Evolutionary conservation across 2,329 filamentous ascomycete genomes (phyloP).

Genomic region (Aspergillus aculeatus): DNA sequence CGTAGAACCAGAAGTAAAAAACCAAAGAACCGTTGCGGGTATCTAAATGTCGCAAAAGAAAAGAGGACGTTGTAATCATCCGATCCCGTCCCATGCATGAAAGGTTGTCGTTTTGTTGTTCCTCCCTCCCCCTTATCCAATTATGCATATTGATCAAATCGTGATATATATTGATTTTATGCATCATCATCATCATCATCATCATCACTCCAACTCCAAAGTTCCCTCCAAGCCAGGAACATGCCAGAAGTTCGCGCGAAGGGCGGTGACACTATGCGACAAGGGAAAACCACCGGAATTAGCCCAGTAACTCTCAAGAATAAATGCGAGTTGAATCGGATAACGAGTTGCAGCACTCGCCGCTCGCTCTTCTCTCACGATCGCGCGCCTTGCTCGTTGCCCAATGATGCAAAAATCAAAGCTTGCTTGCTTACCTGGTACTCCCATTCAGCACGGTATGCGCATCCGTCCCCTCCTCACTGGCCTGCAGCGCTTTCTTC

Average conservation of each 20-base stretch:
- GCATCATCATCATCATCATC: not conserved
- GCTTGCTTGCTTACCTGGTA: conserved; percentile 62
- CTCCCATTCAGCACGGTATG: conserved; percentile 82
- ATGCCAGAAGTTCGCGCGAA: conserved; percentile 88
- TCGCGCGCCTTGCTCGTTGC: no score
- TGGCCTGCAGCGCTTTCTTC: conserved; percentile 74
- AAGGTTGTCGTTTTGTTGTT: not conserved
- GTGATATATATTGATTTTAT: no score
- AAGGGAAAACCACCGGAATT: no score
- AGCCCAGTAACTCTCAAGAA: no score
- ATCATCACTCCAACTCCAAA: conserved; percentile 56
- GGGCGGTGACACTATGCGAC: conserved; percentile 69
- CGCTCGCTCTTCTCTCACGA: no score
- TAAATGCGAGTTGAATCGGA: no score
- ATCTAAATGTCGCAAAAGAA: conserved; percentile 20
- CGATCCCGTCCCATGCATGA: not conserved
- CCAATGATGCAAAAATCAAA: no score
- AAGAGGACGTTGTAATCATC: not conserved
- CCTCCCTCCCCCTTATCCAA: not conserved
- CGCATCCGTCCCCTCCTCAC: conserved; percentile 77
- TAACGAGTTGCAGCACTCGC: no score
- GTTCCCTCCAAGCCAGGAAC: conserved; percentile 63
- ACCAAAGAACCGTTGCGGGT: conserved; percentile 26
- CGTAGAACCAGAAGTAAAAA: conserved; percentile 4
- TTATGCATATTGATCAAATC: no score